Evolutionary conservation across 768 basidiomycete genomes (phyloP).

Genomic region (Mycena galopus): DNA sequence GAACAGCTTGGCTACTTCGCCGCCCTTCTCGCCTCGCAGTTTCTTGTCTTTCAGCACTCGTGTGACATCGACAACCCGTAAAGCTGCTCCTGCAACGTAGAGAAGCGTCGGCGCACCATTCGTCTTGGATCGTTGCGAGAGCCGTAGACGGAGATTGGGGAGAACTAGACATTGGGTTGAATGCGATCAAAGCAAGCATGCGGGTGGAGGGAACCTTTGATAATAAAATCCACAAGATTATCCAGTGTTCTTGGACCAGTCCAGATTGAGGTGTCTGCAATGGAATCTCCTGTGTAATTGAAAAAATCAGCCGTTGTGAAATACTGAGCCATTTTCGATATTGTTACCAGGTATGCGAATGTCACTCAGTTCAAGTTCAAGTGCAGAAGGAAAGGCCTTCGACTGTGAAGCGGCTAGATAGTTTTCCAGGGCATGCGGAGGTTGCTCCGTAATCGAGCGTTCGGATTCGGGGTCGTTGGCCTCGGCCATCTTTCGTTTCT

Average conservation of each 20-base stretch:
- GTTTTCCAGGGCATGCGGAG: constrained; percentile 68
- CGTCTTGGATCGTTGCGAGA: constrained; percentile 81
- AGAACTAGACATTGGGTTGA: constrained; percentile 59
- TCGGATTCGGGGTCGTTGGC: constrained; percentile 51
- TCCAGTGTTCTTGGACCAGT: constrained; percentile 79
- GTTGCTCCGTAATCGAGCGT: constrained; percentile 66
- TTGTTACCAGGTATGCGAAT: constrained; percentile 78
- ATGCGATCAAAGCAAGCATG: neutral
- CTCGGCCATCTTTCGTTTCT: constrained; percentile 79
- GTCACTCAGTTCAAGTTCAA: constrained; percentile 85
- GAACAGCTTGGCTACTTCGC: constrained; percentile 95
- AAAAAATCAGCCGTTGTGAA: neutral
- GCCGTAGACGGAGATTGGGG: constrained; percentile 75
- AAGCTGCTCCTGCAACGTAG: constrained; percentile 88
- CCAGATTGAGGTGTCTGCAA: constrained; percentile 84
- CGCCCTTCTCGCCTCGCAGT: constrained; percentile 84
- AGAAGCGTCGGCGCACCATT: constrained; percentile 90
- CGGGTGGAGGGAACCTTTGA: constrained; percentile 66
- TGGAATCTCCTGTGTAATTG: constrained; percentile 52
- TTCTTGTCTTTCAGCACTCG: constrained; percentile 77
- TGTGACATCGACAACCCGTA: constrained; percentile 92
- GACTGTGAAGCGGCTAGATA: constrained; percentile 77
- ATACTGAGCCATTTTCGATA: neutral
- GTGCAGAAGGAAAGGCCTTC: constrained; percentile 74
- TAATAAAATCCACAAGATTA: constrained; percentile 80